Conservation (phyloP, 2,329 filamentous ascomycete genomes). For the Fusarium phyllophilum region DNA sequence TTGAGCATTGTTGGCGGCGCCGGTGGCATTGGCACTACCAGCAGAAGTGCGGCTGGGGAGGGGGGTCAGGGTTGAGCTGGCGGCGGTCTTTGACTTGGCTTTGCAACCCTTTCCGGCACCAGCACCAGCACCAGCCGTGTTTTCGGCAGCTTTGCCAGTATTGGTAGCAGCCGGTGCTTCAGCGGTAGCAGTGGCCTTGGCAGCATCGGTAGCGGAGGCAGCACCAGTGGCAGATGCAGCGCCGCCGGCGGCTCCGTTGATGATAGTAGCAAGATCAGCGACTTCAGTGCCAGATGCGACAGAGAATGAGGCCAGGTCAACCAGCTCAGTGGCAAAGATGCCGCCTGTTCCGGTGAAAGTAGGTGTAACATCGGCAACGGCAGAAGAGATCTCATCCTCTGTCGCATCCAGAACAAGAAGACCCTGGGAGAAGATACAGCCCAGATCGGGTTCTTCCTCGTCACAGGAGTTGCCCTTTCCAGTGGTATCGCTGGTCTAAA, state of each 20-base stretch:
- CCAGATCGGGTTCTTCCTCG: slow-evolving; percentile 1
- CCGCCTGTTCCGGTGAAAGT: slow-evolving; percentile 17
- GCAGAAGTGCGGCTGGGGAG: background rate
- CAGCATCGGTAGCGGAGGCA: background rate
- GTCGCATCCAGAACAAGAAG: slow-evolving; percentile 8
- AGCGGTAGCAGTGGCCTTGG: background rate
- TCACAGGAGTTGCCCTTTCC: slow-evolving; percentile 15
- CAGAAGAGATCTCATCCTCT: slow-evolving; percentile 9
- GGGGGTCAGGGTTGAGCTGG: background rate
- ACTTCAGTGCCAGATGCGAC: background rate
- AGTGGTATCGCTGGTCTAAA: background rate
- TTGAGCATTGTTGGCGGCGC: background rate
- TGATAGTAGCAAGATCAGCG: slow-evolving; percentile 11
- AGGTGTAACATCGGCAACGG: background rate
- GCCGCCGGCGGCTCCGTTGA: background rate
- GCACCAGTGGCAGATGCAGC: background rate
- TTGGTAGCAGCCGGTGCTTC: background rate
- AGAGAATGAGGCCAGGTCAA: background rate
- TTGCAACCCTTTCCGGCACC: background rate
- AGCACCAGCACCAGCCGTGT: background rate
- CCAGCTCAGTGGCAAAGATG: background rate
- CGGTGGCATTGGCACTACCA: background rate
- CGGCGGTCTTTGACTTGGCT: background rate
- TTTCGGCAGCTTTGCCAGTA: background rate
- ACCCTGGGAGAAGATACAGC: slow-evolving; percentile 7